phyloP scores from a whole-genome alignment of 2,329 filamentous ascomycete species.

The Sphaerostilbella broomeana region DNA sequence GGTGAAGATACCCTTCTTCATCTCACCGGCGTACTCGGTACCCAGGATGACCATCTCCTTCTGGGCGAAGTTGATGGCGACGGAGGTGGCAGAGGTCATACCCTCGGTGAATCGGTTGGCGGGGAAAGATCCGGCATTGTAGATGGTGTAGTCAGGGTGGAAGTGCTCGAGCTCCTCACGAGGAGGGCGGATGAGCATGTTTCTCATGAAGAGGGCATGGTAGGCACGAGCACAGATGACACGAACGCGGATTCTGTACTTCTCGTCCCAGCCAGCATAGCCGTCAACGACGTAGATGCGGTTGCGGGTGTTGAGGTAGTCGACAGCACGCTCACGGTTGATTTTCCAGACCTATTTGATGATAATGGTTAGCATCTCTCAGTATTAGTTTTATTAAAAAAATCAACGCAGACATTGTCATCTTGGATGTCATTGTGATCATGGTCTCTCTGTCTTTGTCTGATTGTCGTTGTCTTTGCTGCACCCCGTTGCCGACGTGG shows the following conservation, averaged over 20 bases:
- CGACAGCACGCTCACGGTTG: constrained; percentile 96
- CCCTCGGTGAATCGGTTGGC: constrained; percentile 96
- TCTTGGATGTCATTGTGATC: not conserved
- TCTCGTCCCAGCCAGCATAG: constrained; percentile 96
- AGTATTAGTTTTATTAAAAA: too few species aligned
- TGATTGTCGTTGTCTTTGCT: too few species aligned
- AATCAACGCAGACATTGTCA: too few species aligned
- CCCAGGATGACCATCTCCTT: constrained; percentile 99
- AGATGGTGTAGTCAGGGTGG: constrained; percentile 99
- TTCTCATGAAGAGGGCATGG: constrained; percentile 99
- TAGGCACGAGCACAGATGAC: constrained; percentile 98
- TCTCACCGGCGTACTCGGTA: constrained; percentile 85
- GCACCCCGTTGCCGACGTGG: too few species aligned
- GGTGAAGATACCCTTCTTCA: constrained; percentile 96
- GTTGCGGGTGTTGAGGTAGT: constrained; percentile 98
- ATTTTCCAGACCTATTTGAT: constrained; percentile 89
- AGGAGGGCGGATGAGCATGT: constrained; percentile 96
- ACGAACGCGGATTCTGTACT: constrained; percentile 94
- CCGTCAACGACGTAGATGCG: constrained; percentile 98
- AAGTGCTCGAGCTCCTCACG: constrained; percentile 92
- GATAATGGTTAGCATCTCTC: constrained; percentile 23
- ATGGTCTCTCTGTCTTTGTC: not conserved
- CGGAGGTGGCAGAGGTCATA: constrained; percentile 97
- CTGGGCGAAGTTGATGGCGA: constrained; percentile 97
- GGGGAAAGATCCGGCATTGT: constrained; percentile 97